Percentiles rank a stretch among this genome's conserved stretches.
Conservation (phyloP, 768 basidiomycete genomes). For the Hortiboletus flavorubellus region DNA sequence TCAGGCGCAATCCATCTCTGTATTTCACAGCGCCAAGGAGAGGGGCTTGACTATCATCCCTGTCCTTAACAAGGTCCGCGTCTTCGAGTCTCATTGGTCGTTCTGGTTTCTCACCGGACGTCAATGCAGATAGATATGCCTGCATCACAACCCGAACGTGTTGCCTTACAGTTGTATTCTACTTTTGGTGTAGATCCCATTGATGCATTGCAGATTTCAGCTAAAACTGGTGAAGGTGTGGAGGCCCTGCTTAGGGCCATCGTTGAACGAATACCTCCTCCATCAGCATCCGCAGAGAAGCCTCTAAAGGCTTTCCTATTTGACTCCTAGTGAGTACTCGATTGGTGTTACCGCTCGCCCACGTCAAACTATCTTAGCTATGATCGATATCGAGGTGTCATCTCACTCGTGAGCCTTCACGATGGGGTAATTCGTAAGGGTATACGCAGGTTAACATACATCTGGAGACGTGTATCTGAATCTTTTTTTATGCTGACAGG, state of each 20-base stretch:
- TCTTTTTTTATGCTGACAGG: slow-evolving; percentile 42
- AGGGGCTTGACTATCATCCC: slow-evolving; percentile 81
- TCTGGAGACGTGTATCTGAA: background rate
- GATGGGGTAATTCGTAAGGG: slow-evolving; percentile 82
- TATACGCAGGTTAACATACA: slow-evolving; percentile 22
- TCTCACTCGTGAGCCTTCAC: slow-evolving; percentile 82
- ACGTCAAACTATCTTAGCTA: slow-evolving; percentile 50
- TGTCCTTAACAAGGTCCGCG: slow-evolving; percentile 81
- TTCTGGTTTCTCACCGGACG: background rate
- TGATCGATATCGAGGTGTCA: slow-evolving; percentile 94
- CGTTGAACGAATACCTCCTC: slow-evolving; percentile 81
- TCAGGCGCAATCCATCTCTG: slow-evolving; percentile 95
- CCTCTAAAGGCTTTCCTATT: slow-evolving; percentile 86
- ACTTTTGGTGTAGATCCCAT: slow-evolving; percentile 77
- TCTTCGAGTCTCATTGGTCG: background rate
- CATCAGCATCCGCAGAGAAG: slow-evolving; percentile 46
- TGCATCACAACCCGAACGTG: slow-evolving; percentile 77
- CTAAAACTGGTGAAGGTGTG: slow-evolving; percentile 89
- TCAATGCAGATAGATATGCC: slow-evolving; percentile 80
- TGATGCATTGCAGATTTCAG: slow-evolving; percentile 79
- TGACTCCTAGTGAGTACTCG: slow-evolving; percentile 73
- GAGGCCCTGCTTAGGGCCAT: slow-evolving; percentile 76
- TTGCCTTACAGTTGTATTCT: slow-evolving; percentile 75
- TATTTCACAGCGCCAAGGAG: slow-evolving; percentile 86
- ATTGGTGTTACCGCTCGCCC: background rate